phyloP scores from a whole-genome alignment of 805 yeast genomes.

The Hanseniaspora lachancei region DNA sequence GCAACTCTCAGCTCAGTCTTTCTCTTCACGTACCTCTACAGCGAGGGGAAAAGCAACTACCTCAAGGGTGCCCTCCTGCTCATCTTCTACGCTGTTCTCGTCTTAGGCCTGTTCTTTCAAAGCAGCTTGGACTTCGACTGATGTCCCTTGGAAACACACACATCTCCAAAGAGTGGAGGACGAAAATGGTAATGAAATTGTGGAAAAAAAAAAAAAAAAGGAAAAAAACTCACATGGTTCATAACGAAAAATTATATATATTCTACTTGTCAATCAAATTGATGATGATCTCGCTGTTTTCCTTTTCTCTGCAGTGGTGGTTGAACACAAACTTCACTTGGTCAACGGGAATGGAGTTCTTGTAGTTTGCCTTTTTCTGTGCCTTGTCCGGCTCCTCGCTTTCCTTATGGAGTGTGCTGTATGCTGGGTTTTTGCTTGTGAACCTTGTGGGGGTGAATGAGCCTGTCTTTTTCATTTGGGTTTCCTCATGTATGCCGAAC shows the following conservation, averaged over 20 bases:
- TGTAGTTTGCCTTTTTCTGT: background rate
- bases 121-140: constrained; percentile 20
- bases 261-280: background rate
- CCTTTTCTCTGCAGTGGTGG: background rate
- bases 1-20: constrained; percentile 77
- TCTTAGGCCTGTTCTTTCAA: constrained; percentile 67
- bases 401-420: background rate
- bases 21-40: constrained; percentile 82
- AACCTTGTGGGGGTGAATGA: constrained; percentile 6
- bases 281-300: background rate
- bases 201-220: too few species aligned
- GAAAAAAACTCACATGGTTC: too few species aligned
- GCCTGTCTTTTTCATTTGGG: constrained; percentile 43
- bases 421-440: constrained; percentile 26
- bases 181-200: too few species aligned
- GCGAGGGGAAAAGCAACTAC: constrained; percentile 92
- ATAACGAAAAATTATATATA: too few species aligned
- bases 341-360: background rate
- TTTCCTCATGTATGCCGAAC: constrained; percentile 56
- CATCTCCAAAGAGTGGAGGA: too few species aligned
- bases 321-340: background rate
- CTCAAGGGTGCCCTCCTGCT: constrained; percentile 87
- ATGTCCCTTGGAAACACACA: too few species aligned
- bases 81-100: constrained; percentile 58
- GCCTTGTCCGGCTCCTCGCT: background rate